Percentiles rank a stretch among this genome's conserved stretches.
Conservation (phyloP, 176 grass and related monocot genomes). For the Luzula sylvatica region DNA sequence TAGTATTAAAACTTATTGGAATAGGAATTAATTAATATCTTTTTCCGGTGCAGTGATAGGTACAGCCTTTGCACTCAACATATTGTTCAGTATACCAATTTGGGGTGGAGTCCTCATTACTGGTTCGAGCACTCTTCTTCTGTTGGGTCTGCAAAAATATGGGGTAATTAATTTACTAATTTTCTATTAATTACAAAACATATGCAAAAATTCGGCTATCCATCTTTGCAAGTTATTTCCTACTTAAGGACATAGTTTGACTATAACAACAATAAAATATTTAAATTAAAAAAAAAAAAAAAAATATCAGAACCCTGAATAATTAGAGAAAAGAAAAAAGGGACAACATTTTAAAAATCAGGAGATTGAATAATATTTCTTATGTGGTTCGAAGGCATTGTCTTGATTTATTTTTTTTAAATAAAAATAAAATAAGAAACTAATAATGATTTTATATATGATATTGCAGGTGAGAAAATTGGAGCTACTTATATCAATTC, state of each 20-base stretch:
- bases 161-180: constrained; percentile 39
- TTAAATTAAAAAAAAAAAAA: too few species aligned
- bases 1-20: too few species aligned
- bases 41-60: constrained; percentile 48
- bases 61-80: constrained; percentile 77
- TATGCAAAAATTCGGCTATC: too few species aligned
- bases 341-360: too few species aligned
- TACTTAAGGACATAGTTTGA: too few species aligned
- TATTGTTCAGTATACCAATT: constrained; percentile 71
- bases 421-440: neutral
- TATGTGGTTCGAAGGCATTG: neutral
- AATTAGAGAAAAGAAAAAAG: too few species aligned
- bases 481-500: constrained; percentile 42
- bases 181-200: neutral
- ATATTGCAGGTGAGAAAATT: constrained; percentile 45
- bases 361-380: too few species aligned
- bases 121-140: constrained; percentile 66
- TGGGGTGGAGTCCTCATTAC: constrained; percentile 94
- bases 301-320: too few species aligned
- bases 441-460: neutral
- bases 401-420: neutral
- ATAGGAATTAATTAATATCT: neutral
- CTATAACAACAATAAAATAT: too few species aligned
- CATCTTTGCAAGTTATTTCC: too few species aligned
- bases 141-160: constrained; percentile 71